phyloP scores from a whole-genome alignment of 2,329 filamentous ascomycete species.

The Emergomyces orientalis region DNA sequence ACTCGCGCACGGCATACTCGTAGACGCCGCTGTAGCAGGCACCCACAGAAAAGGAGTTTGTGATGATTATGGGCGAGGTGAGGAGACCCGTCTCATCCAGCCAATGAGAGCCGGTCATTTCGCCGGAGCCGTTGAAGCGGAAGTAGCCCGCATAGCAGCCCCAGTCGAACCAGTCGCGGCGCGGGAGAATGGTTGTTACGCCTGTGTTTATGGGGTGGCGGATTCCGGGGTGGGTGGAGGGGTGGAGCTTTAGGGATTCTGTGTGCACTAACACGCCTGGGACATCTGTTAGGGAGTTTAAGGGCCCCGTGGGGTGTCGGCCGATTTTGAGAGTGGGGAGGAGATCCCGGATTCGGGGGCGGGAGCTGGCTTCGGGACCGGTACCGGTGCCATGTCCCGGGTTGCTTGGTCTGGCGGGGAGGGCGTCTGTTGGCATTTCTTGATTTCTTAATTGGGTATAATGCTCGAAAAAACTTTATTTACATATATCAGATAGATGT shows the following conservation, averaged over 20 bases:
- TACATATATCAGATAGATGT: background rate
- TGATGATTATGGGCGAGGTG: conserved; percentile 52
- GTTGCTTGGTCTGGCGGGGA: background rate
- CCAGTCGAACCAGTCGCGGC: conserved; percentile 33
- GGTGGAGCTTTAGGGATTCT: conserved; percentile 14
- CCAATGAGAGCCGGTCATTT: conserved; percentile 54
- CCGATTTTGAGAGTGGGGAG: conserved; percentile 26
- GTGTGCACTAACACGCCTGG: conserved; percentile 35
- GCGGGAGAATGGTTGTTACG: conserved; percentile 37
- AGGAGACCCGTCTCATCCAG: conserved; percentile 53
- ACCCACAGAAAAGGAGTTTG: conserved; percentile 50
- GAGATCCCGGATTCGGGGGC: conserved; percentile 26
- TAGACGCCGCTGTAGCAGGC: conserved; percentile 51
- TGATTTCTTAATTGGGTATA: background rate
- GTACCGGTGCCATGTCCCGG: background rate
- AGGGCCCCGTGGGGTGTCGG: conserved; percentile 26
- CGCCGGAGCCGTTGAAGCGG: conserved; percentile 55
- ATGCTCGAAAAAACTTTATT: too few species aligned
- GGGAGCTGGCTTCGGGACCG: background rate
- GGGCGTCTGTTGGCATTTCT: background rate
- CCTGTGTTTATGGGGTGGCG: conserved; percentile 29
- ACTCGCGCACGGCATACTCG: conserved; percentile 44
- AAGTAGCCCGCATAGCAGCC: conserved; percentile 42
- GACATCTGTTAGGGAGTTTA: conserved; percentile 39
- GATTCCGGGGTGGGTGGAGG: conserved; percentile 13